Base-by-base conservation (phyloP, 495 filamentous ascomycete genomes). In the Evernia prunastri region DNA sequence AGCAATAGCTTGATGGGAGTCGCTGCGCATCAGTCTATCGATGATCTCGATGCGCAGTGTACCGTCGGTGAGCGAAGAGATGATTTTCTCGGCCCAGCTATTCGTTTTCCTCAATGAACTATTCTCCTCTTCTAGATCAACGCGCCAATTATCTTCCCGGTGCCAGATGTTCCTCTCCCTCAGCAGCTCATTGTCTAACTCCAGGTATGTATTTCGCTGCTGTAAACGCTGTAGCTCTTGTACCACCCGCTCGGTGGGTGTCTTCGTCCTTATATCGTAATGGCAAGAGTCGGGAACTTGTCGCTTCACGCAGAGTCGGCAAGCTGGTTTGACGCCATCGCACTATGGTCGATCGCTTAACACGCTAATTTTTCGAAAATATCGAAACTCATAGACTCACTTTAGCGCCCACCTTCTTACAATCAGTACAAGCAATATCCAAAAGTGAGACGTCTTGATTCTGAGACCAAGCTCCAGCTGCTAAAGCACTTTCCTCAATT, bases 1-100 rank as follows among this genome's bases (percentile, higher is more conserved):
- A 35, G 73, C 71, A 56, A 78, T 74, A 18, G 63, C 64, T 37
- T 73, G 65, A 63, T 71, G 70, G 11, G 64, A 66, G 27, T 76
- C 68, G 40, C 72, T 70, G 54, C 67, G 68, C 59, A 64, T 61
- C 43, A 77, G 70, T 27, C 68, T 61, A n/a, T 69, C 62, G 27
- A 76, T 68, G 39, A 75, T 73, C 31, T 76, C 73, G 37, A 67
- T 65, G 25, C 71, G 71, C 31, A 72, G 66, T 47, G 74, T 72
- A 43, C 72, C 66, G 5, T 65, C 64, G 29, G 63, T 70, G 5
- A 78, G 67, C 7, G 72, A 68, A 33, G 70, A 42, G 36, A 76
- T 67, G 62, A 77, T 74, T 37, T 72, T 66, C 23, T 70, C 70
- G 66, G 69, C 64, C 63, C n/a, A n/a, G n/a, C n/a, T n/a, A n/a